Evolutionary conservation across 768 basidiomycete species (phyloP).

Genomic region (Leccinum olivaceopallidum): DNA sequence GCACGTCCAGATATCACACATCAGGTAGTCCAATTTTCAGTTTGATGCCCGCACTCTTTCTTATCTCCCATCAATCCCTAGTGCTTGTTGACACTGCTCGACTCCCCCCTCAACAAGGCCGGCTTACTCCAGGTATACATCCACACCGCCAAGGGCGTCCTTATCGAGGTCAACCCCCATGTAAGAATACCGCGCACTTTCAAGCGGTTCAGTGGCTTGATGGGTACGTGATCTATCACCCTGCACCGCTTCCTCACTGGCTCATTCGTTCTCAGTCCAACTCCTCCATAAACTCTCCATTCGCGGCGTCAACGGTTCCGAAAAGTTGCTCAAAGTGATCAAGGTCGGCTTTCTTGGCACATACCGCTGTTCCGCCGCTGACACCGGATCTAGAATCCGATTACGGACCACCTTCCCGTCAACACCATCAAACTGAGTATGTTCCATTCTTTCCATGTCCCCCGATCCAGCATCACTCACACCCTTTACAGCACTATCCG

Average conservation of each 20-base stretch:
- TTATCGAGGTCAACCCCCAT: conserved; percentile 98
- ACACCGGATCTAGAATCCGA: conserved; percentile 68
- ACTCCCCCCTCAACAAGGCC: conserved; percentile 98
- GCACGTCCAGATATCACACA: conserved; percentile 99
- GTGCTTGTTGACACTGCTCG: conserved; percentile 94
- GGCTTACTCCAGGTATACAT: conserved; percentile 97
- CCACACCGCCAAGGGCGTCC: conserved; percentile 92
- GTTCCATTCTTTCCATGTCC: conserved; percentile 32
- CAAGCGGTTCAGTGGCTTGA: conserved; percentile 96
- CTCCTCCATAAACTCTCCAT: conserved; percentile 95
- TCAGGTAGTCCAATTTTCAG: conserved; percentile 58
- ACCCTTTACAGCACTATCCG: conserved; percentile 70
- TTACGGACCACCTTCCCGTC: conserved; percentile 90
- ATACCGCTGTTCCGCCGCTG: conserved; percentile 3
- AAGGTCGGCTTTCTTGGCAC: conserved; percentile 53
- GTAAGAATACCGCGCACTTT: conserved; percentile 98
- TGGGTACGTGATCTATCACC: conserved; percentile 63
- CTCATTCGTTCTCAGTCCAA: conserved; percentile 64
- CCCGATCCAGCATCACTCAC: conserved; percentile 6
- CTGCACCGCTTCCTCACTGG: neutral
- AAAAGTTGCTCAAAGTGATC: conserved; percentile 96
- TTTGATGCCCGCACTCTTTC: neutral
- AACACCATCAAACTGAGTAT: conserved; percentile 95
- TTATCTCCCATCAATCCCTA: conserved; percentile 34
- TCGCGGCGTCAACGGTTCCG: conserved; percentile 93